Evolutionary conservation across 2,329 filamentous ascomycete genomes (phyloP).

Genomic region (Trichoderma lentiforme): DNA sequence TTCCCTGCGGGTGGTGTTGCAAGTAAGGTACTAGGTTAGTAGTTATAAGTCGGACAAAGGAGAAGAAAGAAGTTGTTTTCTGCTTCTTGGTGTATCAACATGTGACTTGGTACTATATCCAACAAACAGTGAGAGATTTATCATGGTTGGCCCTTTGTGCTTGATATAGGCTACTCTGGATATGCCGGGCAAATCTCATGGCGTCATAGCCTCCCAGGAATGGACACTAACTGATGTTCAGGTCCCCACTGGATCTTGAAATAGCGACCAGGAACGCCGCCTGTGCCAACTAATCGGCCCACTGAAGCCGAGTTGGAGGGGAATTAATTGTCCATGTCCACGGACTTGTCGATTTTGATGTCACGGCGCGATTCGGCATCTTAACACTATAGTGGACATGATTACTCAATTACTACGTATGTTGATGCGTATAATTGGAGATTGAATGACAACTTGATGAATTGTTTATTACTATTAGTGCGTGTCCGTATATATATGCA

Average conservation of each 20-base stretch:
- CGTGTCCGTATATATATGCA: not conserved
- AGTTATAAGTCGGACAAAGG: not conserved
- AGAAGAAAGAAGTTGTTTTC: not conserved
- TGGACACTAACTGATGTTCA: not conserved
- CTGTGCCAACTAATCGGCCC: not conserved
- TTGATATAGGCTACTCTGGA: constrained; percentile 12
- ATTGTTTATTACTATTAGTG: not conserved
- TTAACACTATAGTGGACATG: not conserved
- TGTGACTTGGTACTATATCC: not conserved
- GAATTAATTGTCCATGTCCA: not conserved
- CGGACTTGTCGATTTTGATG: not conserved
- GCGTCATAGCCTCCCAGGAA: constrained; percentile 3
- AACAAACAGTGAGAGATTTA: constrained; percentile 7
- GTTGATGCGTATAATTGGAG: not conserved
- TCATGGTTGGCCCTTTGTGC: not conserved
- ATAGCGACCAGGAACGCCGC: constrained; percentile 6
- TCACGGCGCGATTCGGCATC: not conserved
- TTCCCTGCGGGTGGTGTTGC: not conserved
- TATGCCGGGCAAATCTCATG: constrained; percentile 6
- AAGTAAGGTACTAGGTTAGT: not conserved
- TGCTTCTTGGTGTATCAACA: not conserved
- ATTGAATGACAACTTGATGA: not conserved
- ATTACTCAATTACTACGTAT: not conserved
- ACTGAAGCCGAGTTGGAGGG: not conserved
- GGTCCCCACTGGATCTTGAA: not conserved